Base-by-base conservation (phyloP, 163 green algal species). In the Coccomyxa subellipsoidea region DNA sequence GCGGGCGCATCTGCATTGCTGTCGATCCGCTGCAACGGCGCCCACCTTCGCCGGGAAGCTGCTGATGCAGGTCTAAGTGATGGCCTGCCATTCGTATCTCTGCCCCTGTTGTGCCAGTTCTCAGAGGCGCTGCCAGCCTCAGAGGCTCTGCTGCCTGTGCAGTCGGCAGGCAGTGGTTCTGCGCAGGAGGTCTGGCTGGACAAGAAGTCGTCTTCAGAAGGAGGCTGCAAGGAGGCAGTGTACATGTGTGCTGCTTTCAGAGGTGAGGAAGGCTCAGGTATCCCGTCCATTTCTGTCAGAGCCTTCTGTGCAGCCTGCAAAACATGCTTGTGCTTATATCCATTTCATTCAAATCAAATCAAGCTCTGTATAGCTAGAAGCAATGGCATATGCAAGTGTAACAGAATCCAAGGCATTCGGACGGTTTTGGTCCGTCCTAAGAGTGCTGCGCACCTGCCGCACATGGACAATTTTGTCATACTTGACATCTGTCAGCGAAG, bases 381-480 rank as follows among this genome's bases (percentile, higher is more conserved):
- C 32, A 47, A 31, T 54, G 47, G 47, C 47, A 29, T 18, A 12
- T 18, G 12, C 47, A 66, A 66, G 12, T 29, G 47, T 12, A 29
- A 66, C 47, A 12, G 18, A 29, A 18, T 66, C 12, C 47, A 66
- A 66, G 47, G 47, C 47, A 66, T 66, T 66, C 18, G 12, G 12
- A 66, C 18, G 18, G 47, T 66, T 18, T 66, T 18, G 12, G 47
- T 66, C 47, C 7, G 32, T 34, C 31, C 38, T 18, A 59, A 23
- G 27, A 29, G 25, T 31, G 38, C 4, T 34, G 38, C 38, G 8
- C 25, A 69, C 75, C 38, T 80, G 36, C 21, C 75, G 75, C 25
- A 80, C 77, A 40, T 73, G 77, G 27, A 29, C 40, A 73, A 81
- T 81, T 40, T 72, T 81, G 31, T 81, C 77, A 72, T 81, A 81